A percentile compares a stretch with the other conserved stretches of the same genome.
These are phyloP conservation scores for Mycena kentingensis DNA, from an alignment of 768 basidiomycete species.

Conservation along the genomic window DNA sequence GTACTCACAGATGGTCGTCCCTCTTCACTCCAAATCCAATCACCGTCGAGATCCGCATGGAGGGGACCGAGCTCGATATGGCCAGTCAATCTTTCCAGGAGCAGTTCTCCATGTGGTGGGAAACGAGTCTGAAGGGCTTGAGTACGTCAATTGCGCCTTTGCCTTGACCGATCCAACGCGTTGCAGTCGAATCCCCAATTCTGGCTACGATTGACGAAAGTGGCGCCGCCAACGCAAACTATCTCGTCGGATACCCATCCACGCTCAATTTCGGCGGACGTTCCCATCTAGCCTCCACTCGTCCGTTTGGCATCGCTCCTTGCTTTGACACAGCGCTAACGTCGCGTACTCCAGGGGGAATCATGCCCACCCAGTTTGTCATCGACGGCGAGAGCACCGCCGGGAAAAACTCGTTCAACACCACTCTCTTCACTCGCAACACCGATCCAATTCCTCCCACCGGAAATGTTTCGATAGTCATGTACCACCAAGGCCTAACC, in stretches of 20 bases:
- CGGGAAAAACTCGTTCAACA: no score
- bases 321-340: background rate
- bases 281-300: background rate
- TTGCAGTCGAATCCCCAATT: constrained; percentile 2
- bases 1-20: constrained; percentile 5
- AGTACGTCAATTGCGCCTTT: background rate
- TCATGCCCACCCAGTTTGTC: background rate
- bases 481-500: constrained; percentile 9
- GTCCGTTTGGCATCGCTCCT: background rate
- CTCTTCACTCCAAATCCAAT: constrained; percentile 9
- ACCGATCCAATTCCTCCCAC: background rate
- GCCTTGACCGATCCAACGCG: background rate
- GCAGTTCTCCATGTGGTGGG: background rate
- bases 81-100: background rate
- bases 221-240: constrained; percentile 1
- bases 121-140: background rate
- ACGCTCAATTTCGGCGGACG: constrained; percentile 1
- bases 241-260: background rate
- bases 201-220: background rate
- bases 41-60: background rate
- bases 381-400: background rate
- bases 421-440: background rate
- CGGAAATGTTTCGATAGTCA: background rate
- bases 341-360: background rate
- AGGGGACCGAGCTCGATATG: constrained; percentile 8